A percentile compares a stretch with the other conserved stretches of the same genome.
phyloP scores from a whole-genome alignment of 345 rosid genomes.

The Pelargonium nanum region DNA sequence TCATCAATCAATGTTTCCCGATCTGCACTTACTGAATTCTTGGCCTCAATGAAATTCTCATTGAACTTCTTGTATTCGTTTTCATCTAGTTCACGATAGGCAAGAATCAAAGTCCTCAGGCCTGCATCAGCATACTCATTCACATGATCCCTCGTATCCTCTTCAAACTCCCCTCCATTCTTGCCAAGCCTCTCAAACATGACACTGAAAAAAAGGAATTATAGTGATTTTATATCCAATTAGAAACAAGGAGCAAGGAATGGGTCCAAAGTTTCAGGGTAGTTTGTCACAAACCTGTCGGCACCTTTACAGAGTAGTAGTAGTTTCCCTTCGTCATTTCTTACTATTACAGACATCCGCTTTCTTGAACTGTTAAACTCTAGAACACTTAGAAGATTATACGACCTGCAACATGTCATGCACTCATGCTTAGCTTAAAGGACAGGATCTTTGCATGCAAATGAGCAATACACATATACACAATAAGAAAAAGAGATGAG shows the following conservation, averaged over 20 bases:
- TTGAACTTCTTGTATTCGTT: constrained; percentile 50
- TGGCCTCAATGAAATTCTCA: constrained; percentile 49
- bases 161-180: constrained; percentile 42
- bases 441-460: background rate
- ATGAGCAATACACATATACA: background rate
- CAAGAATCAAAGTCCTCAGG: constrained; percentile 72
- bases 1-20: constrained; percentile 49
- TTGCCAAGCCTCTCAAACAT: constrained; percentile 79
- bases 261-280: background rate
- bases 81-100: constrained; percentile 69
- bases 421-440: background rate
- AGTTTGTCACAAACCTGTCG: constrained; percentile 52
- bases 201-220: constrained; percentile 38
- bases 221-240: background rate
- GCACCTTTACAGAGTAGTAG: constrained; percentile 75
- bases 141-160: constrained; percentile 48
- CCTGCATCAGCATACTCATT: constrained; percentile 88
- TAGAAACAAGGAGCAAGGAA: background rate
- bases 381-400: constrained; percentile 51
- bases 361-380: constrained; percentile 77
- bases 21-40: constrained; percentile 57
- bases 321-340: constrained; percentile 53
- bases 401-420: constrained; percentile 41
- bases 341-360: constrained; percentile 86
- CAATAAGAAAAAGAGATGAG: too few relatives aligned